Evolutionary conservation across 2,329 filamentous ascomycete species (phyloP).

Genomic region (Parastagonospora nodorum): DNA sequence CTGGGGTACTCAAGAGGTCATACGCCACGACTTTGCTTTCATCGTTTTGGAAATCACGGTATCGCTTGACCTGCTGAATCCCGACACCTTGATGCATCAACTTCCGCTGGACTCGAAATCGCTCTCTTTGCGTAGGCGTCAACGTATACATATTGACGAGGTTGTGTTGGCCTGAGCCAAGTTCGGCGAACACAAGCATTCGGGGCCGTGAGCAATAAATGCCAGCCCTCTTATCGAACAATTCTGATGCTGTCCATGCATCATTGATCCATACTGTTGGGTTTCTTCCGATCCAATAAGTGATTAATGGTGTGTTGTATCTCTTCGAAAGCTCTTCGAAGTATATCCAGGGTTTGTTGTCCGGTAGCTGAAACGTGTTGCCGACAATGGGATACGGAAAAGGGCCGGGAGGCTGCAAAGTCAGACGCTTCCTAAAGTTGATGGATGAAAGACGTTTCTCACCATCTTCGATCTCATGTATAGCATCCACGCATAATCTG

Average conservation of each 20-base stretch:
- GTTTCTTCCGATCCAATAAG: slow-evolving; percentile 58
- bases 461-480: slow-evolving; percentile 57
- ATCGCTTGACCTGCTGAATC: slow-evolving; percentile 59
- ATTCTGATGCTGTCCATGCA: slow-evolving; percentile 57
- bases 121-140: slow-evolving; percentile 35
- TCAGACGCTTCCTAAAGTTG: background rate
- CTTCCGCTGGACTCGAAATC: slow-evolving; percentile 39
- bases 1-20: slow-evolving; percentile 52
- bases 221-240: slow-evolving; percentile 58
- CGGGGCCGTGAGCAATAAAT: slow-evolving; percentile 59
- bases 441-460: background rate
- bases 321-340: slow-evolving; percentile 60
- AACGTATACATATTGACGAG: slow-evolving; percentile 44
- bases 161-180: slow-evolving; percentile 42
- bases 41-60: slow-evolving; percentile 64
- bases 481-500: slow-evolving; percentile 58
- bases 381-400: slow-evolving; percentile 60
- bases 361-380: slow-evolving; percentile 61
- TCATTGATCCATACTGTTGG: slow-evolving; percentile 51
- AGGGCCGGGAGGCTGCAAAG: slow-evolving; percentile 57
- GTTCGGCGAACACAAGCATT: slow-evolving; percentile 53
- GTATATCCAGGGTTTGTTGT: slow-evolving; percentile 63
- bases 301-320: slow-evolving; percentile 58
- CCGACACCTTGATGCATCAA: slow-evolving; percentile 44
- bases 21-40: slow-evolving; percentile 60